phyloP scores from a whole-genome alignment of 2,329 filamentous ascomycete species.

The Lachnellula subtilissima region DNA sequence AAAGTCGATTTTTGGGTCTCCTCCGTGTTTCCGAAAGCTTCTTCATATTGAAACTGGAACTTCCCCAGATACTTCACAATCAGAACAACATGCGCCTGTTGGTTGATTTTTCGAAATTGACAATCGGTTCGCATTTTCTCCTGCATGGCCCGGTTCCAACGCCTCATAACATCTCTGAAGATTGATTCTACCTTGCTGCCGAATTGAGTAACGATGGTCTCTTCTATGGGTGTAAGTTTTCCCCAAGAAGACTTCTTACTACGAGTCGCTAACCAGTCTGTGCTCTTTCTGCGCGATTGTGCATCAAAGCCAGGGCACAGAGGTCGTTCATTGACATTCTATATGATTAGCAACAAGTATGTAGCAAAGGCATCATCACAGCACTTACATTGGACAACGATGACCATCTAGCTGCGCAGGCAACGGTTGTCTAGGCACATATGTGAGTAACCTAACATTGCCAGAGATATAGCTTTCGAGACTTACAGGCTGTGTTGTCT shows the following conservation, averaged over 20 bases:
- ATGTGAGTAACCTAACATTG: background rate
- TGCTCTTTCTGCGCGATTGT: background rate
- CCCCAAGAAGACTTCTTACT: background rate
- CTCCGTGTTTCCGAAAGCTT: slow-evolving; percentile 14
- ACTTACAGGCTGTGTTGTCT: background rate
- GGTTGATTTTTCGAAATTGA: background rate
- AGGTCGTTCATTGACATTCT: background rate
- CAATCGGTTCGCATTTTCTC: background rate
- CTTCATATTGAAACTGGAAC: slow-evolving; percentile 13
- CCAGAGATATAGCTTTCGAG: background rate
- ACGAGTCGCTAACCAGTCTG: background rate
- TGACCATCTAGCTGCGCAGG: background rate
- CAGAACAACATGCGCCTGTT: background rate
- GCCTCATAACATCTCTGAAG: background rate
- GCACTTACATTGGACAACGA: background rate
- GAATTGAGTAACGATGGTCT: background rate
- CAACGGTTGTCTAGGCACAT: background rate
- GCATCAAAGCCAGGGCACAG: background rate
- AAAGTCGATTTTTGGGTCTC: background rate
- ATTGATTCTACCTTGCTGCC: background rate
- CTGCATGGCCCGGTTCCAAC: background rate
- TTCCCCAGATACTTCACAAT: slow-evolving; percentile 1
- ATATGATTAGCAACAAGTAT: background rate
- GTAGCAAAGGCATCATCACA: background rate
- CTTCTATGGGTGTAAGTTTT: background rate